phyloP scores from a whole-genome alignment of 495 filamentous ascomycete genomes.

The Oleoguttula mirabilis region DNA sequence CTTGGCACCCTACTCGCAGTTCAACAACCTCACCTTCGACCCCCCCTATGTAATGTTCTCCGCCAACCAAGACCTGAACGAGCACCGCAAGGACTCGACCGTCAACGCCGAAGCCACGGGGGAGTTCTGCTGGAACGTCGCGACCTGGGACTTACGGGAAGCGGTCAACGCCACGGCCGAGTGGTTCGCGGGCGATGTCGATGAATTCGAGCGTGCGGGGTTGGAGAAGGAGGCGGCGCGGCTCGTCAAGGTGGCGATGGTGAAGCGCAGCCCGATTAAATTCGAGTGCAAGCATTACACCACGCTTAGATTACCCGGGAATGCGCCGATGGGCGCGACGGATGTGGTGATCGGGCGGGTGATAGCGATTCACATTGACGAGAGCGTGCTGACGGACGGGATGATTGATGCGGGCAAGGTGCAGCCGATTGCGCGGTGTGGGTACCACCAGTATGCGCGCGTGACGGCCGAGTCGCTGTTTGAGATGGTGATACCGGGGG shows the following conservation, averaged over 20 bases:
- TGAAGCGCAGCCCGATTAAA: constrained; percentile 39
- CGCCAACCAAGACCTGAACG: constrained; percentile 37
- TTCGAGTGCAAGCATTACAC: constrained; percentile 46
- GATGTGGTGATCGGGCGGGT: constrained; percentile 47
- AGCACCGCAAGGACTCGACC: constrained; percentile 42
- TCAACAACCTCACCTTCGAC: constrained; percentile 50
- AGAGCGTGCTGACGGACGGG: constrained; percentile 36
- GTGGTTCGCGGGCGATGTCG: constrained; percentile 32
- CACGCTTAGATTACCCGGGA: constrained; percentile 41
- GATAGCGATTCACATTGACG: constrained; percentile 44
- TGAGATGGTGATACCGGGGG: constrained; percentile 25
- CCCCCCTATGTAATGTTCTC: constrained; percentile 47
- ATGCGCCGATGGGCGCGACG: constrained; percentile 41
- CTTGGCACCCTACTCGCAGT: constrained; percentile 46
- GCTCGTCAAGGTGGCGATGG: constrained; percentile 37
- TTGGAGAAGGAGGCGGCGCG: constrained; percentile 36
- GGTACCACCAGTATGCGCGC: constrained; percentile 42
- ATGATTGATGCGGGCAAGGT: constrained; percentile 43
- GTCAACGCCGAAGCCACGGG: constrained; percentile 42
- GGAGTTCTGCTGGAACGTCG: constrained; percentile 46
- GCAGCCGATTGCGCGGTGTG: constrained; percentile 46
- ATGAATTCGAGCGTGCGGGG: constrained; percentile 41
- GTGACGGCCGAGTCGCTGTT: constrained; percentile 12
- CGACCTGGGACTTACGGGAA: constrained; percentile 41
- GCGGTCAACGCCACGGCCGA: constrained; percentile 41